phyloP scores from a whole-genome alignment of 805 yeast genomes.

The Ogataea paradorogensis region DNA sequence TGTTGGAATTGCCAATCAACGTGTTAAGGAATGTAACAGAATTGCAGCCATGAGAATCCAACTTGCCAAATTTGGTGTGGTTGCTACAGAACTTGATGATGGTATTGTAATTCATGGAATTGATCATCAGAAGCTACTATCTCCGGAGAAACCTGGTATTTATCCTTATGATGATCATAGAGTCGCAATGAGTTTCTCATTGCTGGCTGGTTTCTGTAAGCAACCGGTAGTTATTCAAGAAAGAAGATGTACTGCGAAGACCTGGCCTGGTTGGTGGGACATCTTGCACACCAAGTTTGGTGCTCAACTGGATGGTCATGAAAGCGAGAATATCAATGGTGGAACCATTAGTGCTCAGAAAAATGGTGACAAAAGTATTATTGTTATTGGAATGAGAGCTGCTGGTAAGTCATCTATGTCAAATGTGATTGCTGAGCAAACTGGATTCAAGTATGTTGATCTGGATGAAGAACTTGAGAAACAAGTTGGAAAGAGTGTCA shows the following conservation, averaged over 20 bases:
- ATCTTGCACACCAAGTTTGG: slow-evolving; percentile 67
- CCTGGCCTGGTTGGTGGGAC: slow-evolving; percentile 99
- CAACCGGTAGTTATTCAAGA: slow-evolving; percentile 73
- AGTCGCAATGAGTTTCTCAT: slow-evolving; percentile 95
- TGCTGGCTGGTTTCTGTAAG: slow-evolving; percentile 67
- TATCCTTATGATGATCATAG: slow-evolving; percentile 92
- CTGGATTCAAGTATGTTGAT: slow-evolving; percentile 71
- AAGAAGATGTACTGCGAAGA: slow-evolving; percentile 90
- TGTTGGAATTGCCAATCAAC: slow-evolving; percentile 95
- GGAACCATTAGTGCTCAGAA: slow-evolving; percentile 11
- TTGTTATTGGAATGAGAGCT: slow-evolving; percentile 96
- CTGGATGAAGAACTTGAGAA: slow-evolving; percentile 71
- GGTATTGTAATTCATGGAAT: slow-evolving; percentile 87
- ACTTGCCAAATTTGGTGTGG: slow-evolving; percentile 86
- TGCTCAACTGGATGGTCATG: slow-evolving; percentile 69
- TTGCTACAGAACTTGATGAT: slow-evolving; percentile 80
- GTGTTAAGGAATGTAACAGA: slow-evolving; percentile 96
- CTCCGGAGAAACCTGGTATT: slow-evolving; percentile 62
- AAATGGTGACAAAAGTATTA: slow-evolving; percentile 55
- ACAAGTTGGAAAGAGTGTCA: slow-evolving; percentile 48
- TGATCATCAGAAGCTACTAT: slow-evolving; percentile 44
- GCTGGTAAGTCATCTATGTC: slow-evolving; percentile 93
- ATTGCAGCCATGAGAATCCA: slow-evolving; percentile 92
- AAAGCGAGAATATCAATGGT: slow-evolving; percentile 30
- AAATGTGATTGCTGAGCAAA: slow-evolving; percentile 65